Evolutionary conservation across 108 stramenopile genomes (phyloP).

Genomic region (Cyclotella baltica): DNA sequence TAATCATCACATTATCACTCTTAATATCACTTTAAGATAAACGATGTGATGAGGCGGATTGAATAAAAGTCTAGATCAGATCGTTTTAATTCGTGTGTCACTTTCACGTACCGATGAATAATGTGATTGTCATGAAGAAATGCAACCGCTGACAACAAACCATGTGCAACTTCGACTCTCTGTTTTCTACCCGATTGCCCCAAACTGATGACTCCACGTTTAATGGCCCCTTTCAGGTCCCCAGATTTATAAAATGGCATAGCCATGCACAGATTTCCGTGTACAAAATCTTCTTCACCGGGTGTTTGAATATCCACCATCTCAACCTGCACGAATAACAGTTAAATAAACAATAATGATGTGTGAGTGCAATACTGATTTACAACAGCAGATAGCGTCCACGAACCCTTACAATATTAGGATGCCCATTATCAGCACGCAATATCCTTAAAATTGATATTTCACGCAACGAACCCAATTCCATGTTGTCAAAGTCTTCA

Average conservation of each 20-base stretch:
- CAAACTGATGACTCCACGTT: slow-evolving; percentile 31
- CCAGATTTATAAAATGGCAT: slow-evolving; percentile 76
- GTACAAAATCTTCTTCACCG: slow-evolving; percentile 59
- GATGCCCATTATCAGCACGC: slow-evolving; percentile 70
- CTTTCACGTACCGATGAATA: too few relatives aligned
- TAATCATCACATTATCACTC: slow-evolving; percentile 91
- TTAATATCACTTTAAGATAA: slow-evolving; percentile 99
- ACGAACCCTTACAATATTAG: slow-evolving; percentile 58
- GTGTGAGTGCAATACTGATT: too few relatives aligned
- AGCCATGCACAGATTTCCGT: slow-evolving; percentile 73
- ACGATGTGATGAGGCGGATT: too few relatives aligned
- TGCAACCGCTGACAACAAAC: slow-evolving; percentile 75
- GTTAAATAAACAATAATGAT: too few relatives aligned
- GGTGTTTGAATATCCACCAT: slow-evolving; percentile 76
- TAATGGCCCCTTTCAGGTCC: slow-evolving; percentile 60
- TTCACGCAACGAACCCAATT: slow-evolving; percentile 78
- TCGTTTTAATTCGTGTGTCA: too few relatives aligned
- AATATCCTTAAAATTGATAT: slow-evolving; percentile 79
- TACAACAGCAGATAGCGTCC: neutral
- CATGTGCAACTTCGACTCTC: slow-evolving; percentile 72
- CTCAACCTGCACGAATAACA: slow-evolving; percentile 30
- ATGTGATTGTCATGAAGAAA: slow-evolving; percentile 96
- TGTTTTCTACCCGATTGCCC: slow-evolving; percentile 49
- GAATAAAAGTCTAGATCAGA: too few relatives aligned
- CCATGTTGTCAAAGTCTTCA: slow-evolving; percentile 54